Base-by-base conservation (phyloP, 768 basidiomycete species). In the Podaxis carcinomalis region DNA sequence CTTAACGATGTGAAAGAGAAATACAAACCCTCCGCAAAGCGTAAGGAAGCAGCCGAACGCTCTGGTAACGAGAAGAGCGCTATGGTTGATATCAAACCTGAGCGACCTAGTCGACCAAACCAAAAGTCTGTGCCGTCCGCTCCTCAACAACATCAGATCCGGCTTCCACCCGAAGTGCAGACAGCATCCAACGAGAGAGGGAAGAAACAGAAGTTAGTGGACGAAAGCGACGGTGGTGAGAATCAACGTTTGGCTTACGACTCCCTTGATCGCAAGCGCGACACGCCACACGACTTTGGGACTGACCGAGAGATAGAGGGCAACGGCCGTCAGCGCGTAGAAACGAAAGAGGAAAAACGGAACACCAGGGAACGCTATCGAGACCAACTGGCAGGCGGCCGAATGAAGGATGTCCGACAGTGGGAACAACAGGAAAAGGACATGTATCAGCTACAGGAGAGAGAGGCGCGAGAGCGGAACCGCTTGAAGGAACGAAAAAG, bases 381-480 rank as follows among this genome's bases (percentile, higher is more conserved):
- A 42, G 51, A 51, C n/a, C 46, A 55, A 4, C 23, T 6, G 21
- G 32, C 28, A 25, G 44, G 54, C 14, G 27, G 27, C 32, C 32
- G 40, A 36, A 27, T n/a, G 50, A 46, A 28, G 27, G 42, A 52
- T 4, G 23, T 9, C 11, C 23, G 37, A 39, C 44, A 54, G 16
- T 39, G 50, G 42, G 51, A 52, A 42, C 62, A 53, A 9, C 62
- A 57, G 44, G 57, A 59, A 37, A 52, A 36, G 57, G 60, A 60
- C 28, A 27, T 44, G 47, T 5, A 53, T n/a, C 49, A 52, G 53
- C 23, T 63, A 23, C 62, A 53, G 11, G 53, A 50, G 25, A 54
- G 51, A 39, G 61, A 55, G 14, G 28, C 7, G 14, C 51, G 55
- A 44, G 50, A 36, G 27, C 39, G 36, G 32, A 55, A 51, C 27